Evolutionary conservation across 345 rosid genomes (phyloP).

Genomic region (Eucalyptus viminalis): DNA sequence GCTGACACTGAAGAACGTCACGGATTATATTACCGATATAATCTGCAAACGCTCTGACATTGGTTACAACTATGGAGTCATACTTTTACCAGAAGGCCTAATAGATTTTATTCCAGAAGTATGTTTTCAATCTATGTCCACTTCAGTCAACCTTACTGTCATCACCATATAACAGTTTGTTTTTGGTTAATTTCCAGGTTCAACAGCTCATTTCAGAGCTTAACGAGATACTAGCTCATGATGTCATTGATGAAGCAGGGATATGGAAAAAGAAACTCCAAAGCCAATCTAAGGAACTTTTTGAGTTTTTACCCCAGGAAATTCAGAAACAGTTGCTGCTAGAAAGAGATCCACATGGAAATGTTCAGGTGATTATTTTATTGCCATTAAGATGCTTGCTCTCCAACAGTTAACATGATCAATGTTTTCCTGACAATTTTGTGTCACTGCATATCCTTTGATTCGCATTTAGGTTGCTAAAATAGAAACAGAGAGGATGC

Average conservation of each 20-base stretch:
- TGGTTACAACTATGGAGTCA: constrained; percentile 86
- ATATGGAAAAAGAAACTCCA: constrained; percentile 79
- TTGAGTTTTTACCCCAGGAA: constrained; percentile 73
- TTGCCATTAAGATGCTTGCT: background rate
- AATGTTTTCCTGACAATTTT: background rate
- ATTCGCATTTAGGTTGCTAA: constrained; percentile 58
- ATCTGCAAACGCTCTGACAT: constrained; percentile 59
- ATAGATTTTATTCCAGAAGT: constrained; percentile 99
- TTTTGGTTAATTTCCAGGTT: constrained; percentile 31
- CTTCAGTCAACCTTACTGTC: background rate
- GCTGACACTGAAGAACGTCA: constrained; percentile 72
- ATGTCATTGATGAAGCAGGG: constrained; percentile 58
- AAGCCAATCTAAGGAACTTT: constrained; percentile 48
- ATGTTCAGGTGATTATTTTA: constrained; percentile 66
- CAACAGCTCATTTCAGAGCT: constrained; percentile 84
- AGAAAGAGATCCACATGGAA: constrained; percentile 99
- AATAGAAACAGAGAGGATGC: constrained; percentile 98
- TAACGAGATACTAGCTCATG: constrained; percentile 81
- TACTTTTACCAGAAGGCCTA: constrained; percentile 95
- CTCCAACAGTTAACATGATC: background rate
- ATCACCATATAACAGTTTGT: background rate
- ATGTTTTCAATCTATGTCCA: background rate
- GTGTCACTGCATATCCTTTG: background rate
- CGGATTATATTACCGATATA: constrained; percentile 72
- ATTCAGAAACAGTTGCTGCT: constrained; percentile 93